Evolutionary conservation across 2,329 filamentous ascomycete species (phyloP), one percentile per base, ranked within the genome.

Genomic region (Talaromyces sp.): DNA sequence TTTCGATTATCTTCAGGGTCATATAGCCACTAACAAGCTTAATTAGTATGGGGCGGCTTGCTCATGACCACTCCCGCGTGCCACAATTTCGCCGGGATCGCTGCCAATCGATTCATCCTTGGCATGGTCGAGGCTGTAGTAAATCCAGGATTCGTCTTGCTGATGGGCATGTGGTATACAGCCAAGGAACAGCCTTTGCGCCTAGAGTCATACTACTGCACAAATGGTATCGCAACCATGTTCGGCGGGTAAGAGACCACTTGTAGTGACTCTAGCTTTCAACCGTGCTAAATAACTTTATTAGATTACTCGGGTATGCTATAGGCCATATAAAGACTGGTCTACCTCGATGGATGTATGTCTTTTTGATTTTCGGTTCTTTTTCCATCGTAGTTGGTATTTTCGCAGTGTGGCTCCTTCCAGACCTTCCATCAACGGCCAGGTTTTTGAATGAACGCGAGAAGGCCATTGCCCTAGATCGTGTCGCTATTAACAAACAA

Each of bases 211-310:
- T 86, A 81, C 67, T 84, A 84, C 60, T 80, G 79, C 55, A 82
- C 79, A 2, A 85, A 85, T 57, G 83, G 83, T 2, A 74, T 86
- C 11, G 83, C 82, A 2, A 83, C 81, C 11, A 84, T 84, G 78
- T 82, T 86, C 49, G 83, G 83, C n/a, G 82, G 65, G 63, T 67
- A 78, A 33, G 67, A 3, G 13, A 17, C 10, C 16, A 20, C 11
- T 16, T 5, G 4, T 20, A 7, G 22, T 17, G 9, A 11, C 11
- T 14, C 30, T 9, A 8, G 10, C 20, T 36, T 2, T 3, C 10
- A 16, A 37, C n/a, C 5, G 13, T 22, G 4, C 24, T 10, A 30
- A 30, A 47, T 47, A 35, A 56, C 8, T 2, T 9, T 16, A 14
- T 9, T n/a, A 65, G 63, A 0, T 66, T 84, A 1, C 76, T 85